phyloP scores from a whole-genome alignment of 2,329 filamentous ascomycete species.

The Ophiocordyceps camponoti-leonardi region DNA sequence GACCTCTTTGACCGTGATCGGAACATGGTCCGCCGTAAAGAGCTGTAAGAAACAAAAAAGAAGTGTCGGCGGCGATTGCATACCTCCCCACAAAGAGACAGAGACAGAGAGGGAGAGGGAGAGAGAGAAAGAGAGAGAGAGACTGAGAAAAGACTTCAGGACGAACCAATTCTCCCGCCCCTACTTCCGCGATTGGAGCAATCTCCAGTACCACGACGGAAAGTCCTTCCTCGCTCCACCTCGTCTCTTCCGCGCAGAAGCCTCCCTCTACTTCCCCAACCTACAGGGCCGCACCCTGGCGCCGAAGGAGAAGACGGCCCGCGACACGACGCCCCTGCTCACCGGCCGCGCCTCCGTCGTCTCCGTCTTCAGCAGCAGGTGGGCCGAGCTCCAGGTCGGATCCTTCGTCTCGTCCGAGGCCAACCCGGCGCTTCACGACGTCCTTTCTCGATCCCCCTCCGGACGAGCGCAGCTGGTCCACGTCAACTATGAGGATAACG shows the following conservation, averaged over 20 bases:
- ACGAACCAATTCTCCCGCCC: conserved; percentile 65
- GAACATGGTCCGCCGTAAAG: conserved; percentile 57
- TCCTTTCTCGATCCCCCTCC: conserved; percentile 35
- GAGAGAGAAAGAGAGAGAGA: too few species aligned
- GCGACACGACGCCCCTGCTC: conserved; percentile 61
- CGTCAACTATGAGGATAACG: conserved; percentile 77
- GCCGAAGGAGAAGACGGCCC: conserved; percentile 22
- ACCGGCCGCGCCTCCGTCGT: conserved; percentile 62
- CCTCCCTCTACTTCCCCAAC: conserved; percentile 87
- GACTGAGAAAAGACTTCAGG: conserved; percentile 18
- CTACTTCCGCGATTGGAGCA: conserved; percentile 92
- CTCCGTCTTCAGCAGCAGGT: conserved; percentile 63
- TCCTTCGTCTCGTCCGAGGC: conserved; percentile 48
- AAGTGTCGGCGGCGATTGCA: too few species aligned
- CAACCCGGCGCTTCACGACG: conserved; percentile 53
- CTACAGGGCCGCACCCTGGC: conserved; percentile 64
- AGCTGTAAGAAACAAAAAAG: conserved; percentile 48
- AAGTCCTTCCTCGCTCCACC: conserved; percentile 84
- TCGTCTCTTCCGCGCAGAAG: conserved; percentile 65
- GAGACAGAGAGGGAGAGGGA: too few species aligned
- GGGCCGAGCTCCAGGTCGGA: conserved; percentile 67
- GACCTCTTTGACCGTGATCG: conserved; percentile 78
- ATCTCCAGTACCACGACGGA: conserved; percentile 65
- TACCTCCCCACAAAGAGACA: too few species aligned
- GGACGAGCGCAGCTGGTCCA: conserved; percentile 55